phyloP scores from a whole-genome alignment of 2,329 filamentous ascomycete species.

The Nemania diffusa region DNA sequence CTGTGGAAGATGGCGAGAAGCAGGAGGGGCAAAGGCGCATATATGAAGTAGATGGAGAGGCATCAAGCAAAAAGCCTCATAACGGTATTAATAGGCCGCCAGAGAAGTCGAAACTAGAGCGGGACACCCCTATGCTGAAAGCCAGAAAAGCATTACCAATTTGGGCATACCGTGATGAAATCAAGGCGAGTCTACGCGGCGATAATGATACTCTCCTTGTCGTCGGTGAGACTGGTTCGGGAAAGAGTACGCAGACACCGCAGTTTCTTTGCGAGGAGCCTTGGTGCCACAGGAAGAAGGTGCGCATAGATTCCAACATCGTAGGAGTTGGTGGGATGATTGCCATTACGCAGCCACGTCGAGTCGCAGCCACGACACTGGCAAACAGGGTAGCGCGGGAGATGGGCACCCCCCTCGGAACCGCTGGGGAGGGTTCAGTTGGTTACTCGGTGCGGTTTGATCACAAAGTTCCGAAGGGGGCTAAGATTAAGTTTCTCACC shows the following conservation, averaged over 20 bases:
- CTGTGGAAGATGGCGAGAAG: slow-evolving; percentile 24
- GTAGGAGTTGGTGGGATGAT: slow-evolving; percentile 79
- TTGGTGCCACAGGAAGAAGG: slow-evolving; percentile 76
- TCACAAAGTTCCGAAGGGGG: slow-evolving; percentile 81
- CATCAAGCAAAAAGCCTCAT: not conserved
- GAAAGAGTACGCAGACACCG: slow-evolving; percentile 96
- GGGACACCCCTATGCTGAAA: slow-evolving; percentile 46
- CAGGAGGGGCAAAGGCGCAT: slow-evolving; percentile 26
- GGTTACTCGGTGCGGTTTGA: slow-evolving; percentile 98
- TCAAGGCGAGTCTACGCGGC: slow-evolving; percentile 70
- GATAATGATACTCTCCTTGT: slow-evolving; percentile 80
- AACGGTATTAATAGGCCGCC: not conserved
- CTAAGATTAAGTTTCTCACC: slow-evolving; percentile 91
- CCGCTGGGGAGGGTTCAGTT: slow-evolving; percentile 64
- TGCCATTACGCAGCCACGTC: slow-evolving; percentile 91
- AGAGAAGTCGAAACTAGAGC: slow-evolving; percentile 25
- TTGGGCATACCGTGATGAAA: slow-evolving; percentile 77
- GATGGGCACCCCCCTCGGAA: slow-evolving; percentile 63
- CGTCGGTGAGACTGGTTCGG: slow-evolving; percentile 93
- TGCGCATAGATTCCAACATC: slow-evolving; percentile 59
- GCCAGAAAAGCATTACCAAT: slow-evolving; percentile 80
- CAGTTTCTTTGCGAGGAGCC: slow-evolving; percentile 83
- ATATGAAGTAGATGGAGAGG: slow-evolving; percentile 19
- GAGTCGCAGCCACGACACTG: slow-evolving; percentile 92
- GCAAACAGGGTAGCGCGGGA: slow-evolving; percentile 90